These are phyloP conservation scores for Gymnopilus junonius DNA, from an alignment of 768 basidiomycete genomes.

Conservation along the genomic window DNA sequence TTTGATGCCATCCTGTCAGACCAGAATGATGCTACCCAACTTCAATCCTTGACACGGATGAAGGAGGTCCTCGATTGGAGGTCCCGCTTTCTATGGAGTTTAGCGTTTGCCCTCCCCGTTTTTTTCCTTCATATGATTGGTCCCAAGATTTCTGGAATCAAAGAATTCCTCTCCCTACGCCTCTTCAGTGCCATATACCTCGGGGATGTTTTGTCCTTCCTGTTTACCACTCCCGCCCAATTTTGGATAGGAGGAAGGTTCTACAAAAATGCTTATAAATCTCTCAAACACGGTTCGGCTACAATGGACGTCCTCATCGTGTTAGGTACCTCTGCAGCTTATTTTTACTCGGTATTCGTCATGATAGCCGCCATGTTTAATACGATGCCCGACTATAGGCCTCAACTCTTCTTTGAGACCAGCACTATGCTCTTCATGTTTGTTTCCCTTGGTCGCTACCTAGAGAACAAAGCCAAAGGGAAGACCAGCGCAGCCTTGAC, in stretches of 20 bases:
- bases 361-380: constrained; percentile 72
- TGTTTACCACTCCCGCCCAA: constrained; percentile 89
- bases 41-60: constrained; percentile 82
- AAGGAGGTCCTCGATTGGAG: constrained; percentile 95
- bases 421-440: constrained; percentile 99
- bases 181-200: constrained; percentile 75
- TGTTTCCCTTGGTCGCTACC: constrained; percentile 91
- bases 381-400: constrained; percentile 68
- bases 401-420: constrained; percentile 96
- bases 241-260: constrained; percentile 90
- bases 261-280: constrained; percentile 89
- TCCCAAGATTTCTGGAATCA: constrained; percentile 66
- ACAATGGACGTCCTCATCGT: constrained; percentile 99
- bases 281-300: constrained; percentile 84
- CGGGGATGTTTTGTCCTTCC: constrained; percentile 75
- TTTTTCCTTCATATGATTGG: constrained; percentile 91
- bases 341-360: constrained; percentile 81
- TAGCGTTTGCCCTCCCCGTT: constrained; percentile 88
- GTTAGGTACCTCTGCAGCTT: constrained; percentile 93
- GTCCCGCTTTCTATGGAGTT: constrained; percentile 71
- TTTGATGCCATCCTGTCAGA: constrained; percentile 89
- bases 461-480: constrained; percentile 97
- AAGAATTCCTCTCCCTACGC: constrained; percentile 49
- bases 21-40: constrained; percentile 80
- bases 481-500: constrained; percentile 96